Base-by-base conservation (phyloP, 805 yeast species). In the Priceomyces haplophilus region DNA sequence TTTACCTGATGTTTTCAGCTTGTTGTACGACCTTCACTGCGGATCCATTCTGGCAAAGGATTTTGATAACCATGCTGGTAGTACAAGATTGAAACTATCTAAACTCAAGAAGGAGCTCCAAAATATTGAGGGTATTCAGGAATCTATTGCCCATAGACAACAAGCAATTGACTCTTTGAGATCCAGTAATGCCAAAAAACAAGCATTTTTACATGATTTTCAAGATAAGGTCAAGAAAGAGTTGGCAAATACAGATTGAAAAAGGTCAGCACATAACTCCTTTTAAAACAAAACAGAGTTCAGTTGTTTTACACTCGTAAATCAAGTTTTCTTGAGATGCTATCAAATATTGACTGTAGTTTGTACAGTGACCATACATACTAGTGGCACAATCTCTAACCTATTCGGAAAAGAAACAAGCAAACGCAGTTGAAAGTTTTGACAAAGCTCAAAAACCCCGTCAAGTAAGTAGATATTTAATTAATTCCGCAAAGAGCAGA, bases 21-120 rank as follows among this genome's bases (percentile, higher is more conserved):
- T 67, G 15, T 50, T 70, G 4, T 68, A 64, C 41, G 63, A 62
- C 33, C 53, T 70, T 24, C 61, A 62, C 24, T 49, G 52, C 7
- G 74, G 72, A n/a, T 56, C 50, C 17, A 46, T 66, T 13, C 67
- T 61, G 61, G 63, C 70, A 7, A 65, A 67, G 42, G 74, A 70
- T 45, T 68, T 70, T 44, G 72, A 67, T 44, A 69, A 67, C 51
- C 59, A 65, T 41, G 61, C 68, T 4, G 75, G 75, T 11, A 58
- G 64, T 34, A 55, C 67, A 34, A 59, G 74, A 35, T 58, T 69
- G 46, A 65, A 68, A 48, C 45, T 69, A 34, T 50, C 52, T 39
- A 59, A 52, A 19, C 45, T 67, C 7, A 55, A 55, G 32, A 64
- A 56, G 51, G 47, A 48, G 30, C 51, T 69, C n/a, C 65, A 57